Evolutionary conservation across 345 rosid species (phyloP).

Genomic region (Aquilaria sinensis): DNA sequence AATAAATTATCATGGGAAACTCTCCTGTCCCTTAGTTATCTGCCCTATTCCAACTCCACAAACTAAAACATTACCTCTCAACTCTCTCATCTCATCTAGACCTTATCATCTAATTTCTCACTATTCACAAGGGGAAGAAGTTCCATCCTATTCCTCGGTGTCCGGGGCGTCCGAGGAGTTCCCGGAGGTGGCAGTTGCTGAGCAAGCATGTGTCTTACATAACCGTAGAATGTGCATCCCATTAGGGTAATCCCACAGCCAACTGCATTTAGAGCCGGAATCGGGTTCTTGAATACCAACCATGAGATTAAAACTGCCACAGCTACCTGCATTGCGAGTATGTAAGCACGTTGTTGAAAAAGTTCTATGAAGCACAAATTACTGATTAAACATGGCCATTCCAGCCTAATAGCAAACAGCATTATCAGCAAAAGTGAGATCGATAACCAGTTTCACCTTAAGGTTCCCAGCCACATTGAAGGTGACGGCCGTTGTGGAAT

Average conservation of each 20-base stretch:
- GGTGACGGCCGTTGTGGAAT: constrained; percentile 98
- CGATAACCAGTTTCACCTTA: constrained; percentile 50
- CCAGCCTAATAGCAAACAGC: neutral
- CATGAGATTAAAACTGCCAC: constrained; percentile 93
- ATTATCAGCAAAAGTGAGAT: neutral
- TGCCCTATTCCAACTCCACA: too few species aligned
- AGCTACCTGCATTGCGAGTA: constrained; percentile 55
- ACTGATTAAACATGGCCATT: too few species aligned
- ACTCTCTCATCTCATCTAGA: constrained; percentile 21
- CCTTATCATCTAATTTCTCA: constrained; percentile 85
- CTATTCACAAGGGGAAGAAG: constrained; percentile 82
- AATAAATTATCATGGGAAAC: too few species aligned
- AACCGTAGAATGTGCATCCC: constrained; percentile 98
- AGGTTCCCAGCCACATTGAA: constrained; percentile 99
- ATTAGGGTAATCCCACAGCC: constrained; percentile 89
- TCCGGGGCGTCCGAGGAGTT: constrained; percentile 86
- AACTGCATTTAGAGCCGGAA: constrained; percentile 76
- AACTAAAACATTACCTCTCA: too few species aligned
- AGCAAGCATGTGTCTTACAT: constrained; percentile 78
- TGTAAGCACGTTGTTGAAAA: neutral
- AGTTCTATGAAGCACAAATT: too few species aligned
- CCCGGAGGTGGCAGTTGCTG: constrained; percentile 81
- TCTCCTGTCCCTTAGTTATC: too few species aligned
- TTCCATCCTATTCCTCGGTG: constrained; percentile 74
- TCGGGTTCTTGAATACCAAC: constrained; percentile 91